Base-by-base conservation (phyloP, 163 green algal genomes). In the Volvox carteri region DNA sequence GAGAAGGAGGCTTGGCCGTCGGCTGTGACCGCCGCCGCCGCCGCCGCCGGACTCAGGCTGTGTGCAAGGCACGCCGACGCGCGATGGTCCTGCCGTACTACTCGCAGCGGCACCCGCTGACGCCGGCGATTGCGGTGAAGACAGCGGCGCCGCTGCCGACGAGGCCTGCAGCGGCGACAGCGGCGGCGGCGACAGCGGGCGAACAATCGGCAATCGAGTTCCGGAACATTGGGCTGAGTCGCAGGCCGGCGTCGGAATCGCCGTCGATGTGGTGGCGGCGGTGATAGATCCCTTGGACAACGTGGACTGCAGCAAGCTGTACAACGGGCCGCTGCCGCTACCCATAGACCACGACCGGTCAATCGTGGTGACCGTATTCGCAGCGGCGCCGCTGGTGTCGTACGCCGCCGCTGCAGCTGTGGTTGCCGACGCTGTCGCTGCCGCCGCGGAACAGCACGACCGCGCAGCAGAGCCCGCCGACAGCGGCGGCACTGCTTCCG, bases 271-370 rank as follows among this genome's bases (percentile, higher is more conserved):
- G 16, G 54, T 73, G 16, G 25, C 23, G 21, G 46, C 78, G 1
- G 81, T 87, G 44, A 87, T 33, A 48, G 81, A 80, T 30, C 48
- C 37, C 81, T 79, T 79, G 46, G 65, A 80, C 8, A 87, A 33
- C 0, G 81, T 87, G 19, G 65, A 80, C 0, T 87, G 46, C 65
- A 87, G 65, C 62, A 79, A 25, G 81, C 81, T 87, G 30, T 28
- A 78, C 30, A 86, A 44, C 19, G 79, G 79, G 0, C 79, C 79
- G 62, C 79, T 86, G 60, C 60, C 54, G 5, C 58, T 78, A 30
- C 79, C 62, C 2, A 68, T 44, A 6, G 79, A 86, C 79, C 79
- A 86, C 25, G 79, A 41, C 18, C 79, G 60, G 14, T 86, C 79
- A 6, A 86, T 46, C 12, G 39, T 58, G 28, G 33, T 46, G 60